Conservation (phyloP, 768 basidiomycete species). For the Boletus sp. region DNA sequence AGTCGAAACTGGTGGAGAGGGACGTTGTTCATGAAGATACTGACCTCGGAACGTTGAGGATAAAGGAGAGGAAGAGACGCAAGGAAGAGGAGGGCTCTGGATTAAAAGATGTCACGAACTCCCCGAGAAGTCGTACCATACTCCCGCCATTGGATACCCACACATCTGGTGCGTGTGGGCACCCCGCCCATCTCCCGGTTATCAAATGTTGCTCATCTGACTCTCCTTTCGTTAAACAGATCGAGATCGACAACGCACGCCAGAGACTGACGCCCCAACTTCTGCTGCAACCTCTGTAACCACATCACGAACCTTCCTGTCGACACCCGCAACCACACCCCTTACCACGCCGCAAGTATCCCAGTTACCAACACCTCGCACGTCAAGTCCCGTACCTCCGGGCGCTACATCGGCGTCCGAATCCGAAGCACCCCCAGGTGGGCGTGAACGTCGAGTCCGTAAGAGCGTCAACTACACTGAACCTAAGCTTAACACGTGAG, state of each 20-base stretch:
- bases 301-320: conserved; percentile 38
- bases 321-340: conserved; percentile 45
- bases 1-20: conserved; percentile 19
- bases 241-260: conserved; percentile 36
- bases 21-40: conserved; percentile 20
- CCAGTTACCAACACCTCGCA: conserved; percentile 48
- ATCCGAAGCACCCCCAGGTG: conserved; percentile 27
- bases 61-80: conserved; percentile 41
- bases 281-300: conserved; percentile 35
- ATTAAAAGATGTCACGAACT: conserved; percentile 65
- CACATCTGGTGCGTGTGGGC: conserved; percentile 31
- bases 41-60: conserved; percentile 23
- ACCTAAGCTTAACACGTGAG: conserved; percentile 84
- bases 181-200: background rate
- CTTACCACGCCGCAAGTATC: conserved; percentile 31
- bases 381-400: conserved; percentile 43
- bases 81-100: conserved; percentile 35
- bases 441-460: conserved; percentile 55
- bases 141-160: conserved; percentile 38
- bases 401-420: conserved; percentile 34
- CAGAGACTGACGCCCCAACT: conserved; percentile 35
- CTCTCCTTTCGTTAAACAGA: conserved; percentile 21
- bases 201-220: conserved; percentile 13
- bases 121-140: conserved; percentile 38
- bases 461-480: conserved; percentile 87